Percentiles rank a stretch among this genome's conserved stretches.
Conservation (phyloP, 805 yeast genomes). For the Metahyphopichia silvanorum region DNA sequence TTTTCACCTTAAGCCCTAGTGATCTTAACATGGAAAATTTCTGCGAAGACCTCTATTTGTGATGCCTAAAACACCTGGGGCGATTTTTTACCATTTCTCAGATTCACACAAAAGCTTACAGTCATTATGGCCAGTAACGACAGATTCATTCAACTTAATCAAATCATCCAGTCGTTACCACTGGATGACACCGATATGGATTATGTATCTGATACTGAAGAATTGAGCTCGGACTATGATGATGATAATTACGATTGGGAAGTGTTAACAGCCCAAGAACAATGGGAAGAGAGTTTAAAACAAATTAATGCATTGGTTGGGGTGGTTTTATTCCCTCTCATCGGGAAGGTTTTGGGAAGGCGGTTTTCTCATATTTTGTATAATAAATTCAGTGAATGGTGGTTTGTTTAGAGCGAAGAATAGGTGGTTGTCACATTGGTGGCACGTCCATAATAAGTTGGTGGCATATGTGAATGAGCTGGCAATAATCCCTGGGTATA, state of each 20-base stretch:
- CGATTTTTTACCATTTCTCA: no score
- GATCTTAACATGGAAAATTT: neutral
- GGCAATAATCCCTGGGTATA: neutral
- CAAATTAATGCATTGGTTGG: slow-evolving; percentile 58
- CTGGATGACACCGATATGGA: slow-evolving; percentile 2
- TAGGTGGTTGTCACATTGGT: no score
- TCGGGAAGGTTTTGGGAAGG: slow-evolving; percentile 69
- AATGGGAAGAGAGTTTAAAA: slow-evolving; percentile 67
- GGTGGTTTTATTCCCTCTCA: slow-evolving; percentile 59
- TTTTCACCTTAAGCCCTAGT: neutral
- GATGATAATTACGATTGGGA: slow-evolving; percentile 10
- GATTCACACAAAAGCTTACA: no score
- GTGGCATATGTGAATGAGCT: no score
- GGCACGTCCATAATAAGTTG: no score
- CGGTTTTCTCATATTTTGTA: slow-evolving; percentile 46
- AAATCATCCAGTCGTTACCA: no score
- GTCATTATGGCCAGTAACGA: no score
- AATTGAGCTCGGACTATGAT: slow-evolving; percentile 7
- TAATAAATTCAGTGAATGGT: slow-evolving; percentile 35
- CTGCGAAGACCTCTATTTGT: no score
- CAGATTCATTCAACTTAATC: no score
- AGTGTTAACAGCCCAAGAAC: slow-evolving; percentile 53
- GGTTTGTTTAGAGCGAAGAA: slow-evolving; percentile 15
- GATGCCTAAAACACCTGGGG: no score
- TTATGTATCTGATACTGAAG: slow-evolving; percentile 9